phyloP scores from a whole-genome alignment of 345 rosid species.

The Gynandropsis gynandra region DNA sequence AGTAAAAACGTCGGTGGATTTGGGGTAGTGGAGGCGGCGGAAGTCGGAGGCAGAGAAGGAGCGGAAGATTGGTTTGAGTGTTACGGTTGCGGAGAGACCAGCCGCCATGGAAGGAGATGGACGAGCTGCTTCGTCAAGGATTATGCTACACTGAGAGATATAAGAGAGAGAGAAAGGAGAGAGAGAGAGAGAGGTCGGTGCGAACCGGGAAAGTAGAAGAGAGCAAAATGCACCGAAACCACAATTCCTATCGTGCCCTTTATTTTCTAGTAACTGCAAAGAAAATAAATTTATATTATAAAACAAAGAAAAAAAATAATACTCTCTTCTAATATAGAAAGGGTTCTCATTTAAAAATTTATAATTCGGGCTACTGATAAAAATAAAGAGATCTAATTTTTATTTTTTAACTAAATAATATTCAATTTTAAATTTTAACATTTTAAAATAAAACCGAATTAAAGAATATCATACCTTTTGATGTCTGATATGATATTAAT shows the following conservation, averaged over 20 bases:
- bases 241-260: constrained; percentile 20
- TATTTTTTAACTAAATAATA: no score
- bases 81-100: constrained; percentile 41
- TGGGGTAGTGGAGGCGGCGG: constrained; percentile 25
- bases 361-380: no score
- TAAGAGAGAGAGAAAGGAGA: background rate
- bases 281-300: no score
- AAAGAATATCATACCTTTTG: no score
- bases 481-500: no score
- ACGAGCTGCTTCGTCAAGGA: background rate
- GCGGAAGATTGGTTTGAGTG: constrained; percentile 35
- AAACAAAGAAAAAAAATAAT: no score
- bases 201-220: background rate
- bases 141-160: background rate
- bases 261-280: no score
- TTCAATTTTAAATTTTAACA: no score
- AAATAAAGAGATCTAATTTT: no score
- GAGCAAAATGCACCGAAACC: constrained; percentile 33
- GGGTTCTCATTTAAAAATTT: no score
- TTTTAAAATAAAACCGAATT: no score
- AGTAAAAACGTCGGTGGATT: constrained; percentile 27
- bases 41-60: constrained; percentile 24
- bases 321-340: no score
- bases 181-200: constrained; percentile 1
- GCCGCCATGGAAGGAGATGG: constrained; percentile 53